Evolutionary conservation across 768 basidiomycete species (phyloP).

Genomic region (Rhizopogon sp.): DNA sequence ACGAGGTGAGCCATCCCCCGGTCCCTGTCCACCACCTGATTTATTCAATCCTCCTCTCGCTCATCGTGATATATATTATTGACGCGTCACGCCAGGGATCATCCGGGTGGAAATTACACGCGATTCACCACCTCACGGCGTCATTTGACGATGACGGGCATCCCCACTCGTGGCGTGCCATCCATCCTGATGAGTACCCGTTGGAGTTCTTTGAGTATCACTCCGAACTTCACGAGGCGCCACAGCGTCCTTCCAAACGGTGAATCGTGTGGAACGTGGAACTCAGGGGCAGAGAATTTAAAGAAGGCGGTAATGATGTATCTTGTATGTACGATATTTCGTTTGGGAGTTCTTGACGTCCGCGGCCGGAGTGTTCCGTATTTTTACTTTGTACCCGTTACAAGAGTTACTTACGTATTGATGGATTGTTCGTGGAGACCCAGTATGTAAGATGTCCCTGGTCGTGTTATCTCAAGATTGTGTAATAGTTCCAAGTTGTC

Average conservation of each 20-base stretch:
- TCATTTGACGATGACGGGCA: constrained; percentile 35
- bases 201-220: constrained; percentile 31
- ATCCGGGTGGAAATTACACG: neutral
- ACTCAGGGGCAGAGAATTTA: neutral
- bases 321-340: neutral
- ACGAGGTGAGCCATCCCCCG: neutral
- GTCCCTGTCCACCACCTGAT: neutral
- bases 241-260: neutral
- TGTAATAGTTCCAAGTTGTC: neutral
- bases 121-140: neutral
- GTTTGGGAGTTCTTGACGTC: neutral
- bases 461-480: neutral
- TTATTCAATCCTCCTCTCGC: neutral
- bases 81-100: neutral
- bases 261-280: neutral
- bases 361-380: neutral
- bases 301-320: neutral
- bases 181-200: constrained; percentile 53
- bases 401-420: neutral
- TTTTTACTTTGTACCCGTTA: neutral
- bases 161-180: constrained; percentile 57
- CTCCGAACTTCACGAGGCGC: neutral
- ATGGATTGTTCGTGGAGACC: neutral
- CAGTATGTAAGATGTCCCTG: neutral
- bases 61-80: neutral